Evolutionary conservation across 306 rosid species (phyloP).

Genomic region (Lotus japonicus): DNA sequence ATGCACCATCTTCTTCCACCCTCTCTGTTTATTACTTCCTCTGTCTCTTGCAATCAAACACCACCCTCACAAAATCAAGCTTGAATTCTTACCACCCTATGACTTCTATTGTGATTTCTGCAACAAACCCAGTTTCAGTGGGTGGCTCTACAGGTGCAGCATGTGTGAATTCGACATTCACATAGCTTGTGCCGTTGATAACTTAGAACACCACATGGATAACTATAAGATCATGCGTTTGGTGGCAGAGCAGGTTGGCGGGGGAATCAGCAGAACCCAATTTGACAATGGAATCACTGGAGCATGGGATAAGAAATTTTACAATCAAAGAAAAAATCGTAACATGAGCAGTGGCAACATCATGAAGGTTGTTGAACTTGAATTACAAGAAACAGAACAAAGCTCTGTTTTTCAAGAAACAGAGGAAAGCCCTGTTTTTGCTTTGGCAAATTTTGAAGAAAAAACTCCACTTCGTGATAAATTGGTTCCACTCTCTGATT

Average conservation of each 20-base stretch:
- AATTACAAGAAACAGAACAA: constrained; percentile 15
- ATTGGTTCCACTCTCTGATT: constrained; percentile 30
- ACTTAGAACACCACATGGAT: not conserved
- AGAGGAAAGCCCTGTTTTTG: not conserved
- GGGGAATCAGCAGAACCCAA: not conserved
- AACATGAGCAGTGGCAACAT: not conserved
- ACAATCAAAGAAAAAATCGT: constrained; percentile 20
- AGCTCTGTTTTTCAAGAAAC: constrained; percentile 1
- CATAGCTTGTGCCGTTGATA: constrained; percentile 33
- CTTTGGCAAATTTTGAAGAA: not conserved
- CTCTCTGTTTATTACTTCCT: constrained; percentile 41
- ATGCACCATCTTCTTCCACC: constrained; percentile 34
- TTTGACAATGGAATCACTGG: constrained; percentile 1
- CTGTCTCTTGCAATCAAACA: constrained; percentile 21
- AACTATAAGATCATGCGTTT: constrained; percentile 34
- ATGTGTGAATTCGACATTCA: constrained; percentile 59
- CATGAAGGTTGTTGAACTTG: constrained; percentile 5
- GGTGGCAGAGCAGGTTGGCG: constrained; percentile 24
- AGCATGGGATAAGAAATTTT: constrained; percentile 27
- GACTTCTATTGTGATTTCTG: constrained; percentile 57
- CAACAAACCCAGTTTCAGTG: constrained; percentile 29
- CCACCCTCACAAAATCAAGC: constrained; percentile 48
- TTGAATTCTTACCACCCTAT: constrained; percentile 38
- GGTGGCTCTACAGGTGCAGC: constrained; percentile 62
- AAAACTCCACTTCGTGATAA: constrained; percentile 29